phyloP scores from a whole-genome alignment of 1,139 yeast genomes.

The Kodamaea plutei region DNA sequence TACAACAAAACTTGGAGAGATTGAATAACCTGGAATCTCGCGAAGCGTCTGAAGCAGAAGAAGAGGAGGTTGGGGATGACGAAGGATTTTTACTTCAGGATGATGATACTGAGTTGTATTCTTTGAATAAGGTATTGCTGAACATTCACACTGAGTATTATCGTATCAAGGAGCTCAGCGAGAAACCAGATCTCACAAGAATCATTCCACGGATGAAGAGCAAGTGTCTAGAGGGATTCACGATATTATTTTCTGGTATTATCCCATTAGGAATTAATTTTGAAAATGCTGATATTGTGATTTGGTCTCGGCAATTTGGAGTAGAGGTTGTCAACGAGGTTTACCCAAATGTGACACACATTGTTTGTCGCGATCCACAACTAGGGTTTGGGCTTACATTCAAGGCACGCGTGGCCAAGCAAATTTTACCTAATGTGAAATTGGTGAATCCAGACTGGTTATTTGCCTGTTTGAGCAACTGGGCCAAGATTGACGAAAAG shows the following conservation, averaged over 20 bases:
- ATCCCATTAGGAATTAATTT: slow-evolving; percentile 74
- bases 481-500: slow-evolving; percentile 68
- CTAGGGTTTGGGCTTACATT: slow-evolving; percentile 41
- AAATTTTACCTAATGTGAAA: slow-evolving; percentile 61
- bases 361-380: slow-evolving; percentile 65
- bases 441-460: slow-evolving; percentile 94
- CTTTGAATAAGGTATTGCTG: slow-evolving; percentile 59
- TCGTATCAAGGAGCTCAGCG: slow-evolving; percentile 27
- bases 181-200: slow-evolving; percentile 54
- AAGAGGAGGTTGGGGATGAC: slow-evolving; percentile 33
- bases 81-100: slow-evolving; percentile 63
- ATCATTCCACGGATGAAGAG: slow-evolving; percentile 73
- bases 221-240: slow-evolving; percentile 62
- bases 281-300: slow-evolving; percentile 76
- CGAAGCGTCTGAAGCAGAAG: slow-evolving; percentile 16
- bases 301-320: slow-evolving; percentile 91
- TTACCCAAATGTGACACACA: slow-evolving; percentile 77
- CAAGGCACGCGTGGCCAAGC: slow-evolving; percentile 72
- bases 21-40: slow-evolving; percentile 25
- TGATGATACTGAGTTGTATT: slow-evolving; percentile 72
- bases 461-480: slow-evolving; percentile 74
- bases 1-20: slow-evolving; percentile 71
- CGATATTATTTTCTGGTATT: slow-evolving; percentile 79
- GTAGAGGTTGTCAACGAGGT: slow-evolving; percentile 78
- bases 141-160: slow-evolving; percentile 69